phyloP scores from a whole-genome alignment of 2,329 filamentous ascomycete genomes.

The Neopestalotiopsis rosae region DNA sequence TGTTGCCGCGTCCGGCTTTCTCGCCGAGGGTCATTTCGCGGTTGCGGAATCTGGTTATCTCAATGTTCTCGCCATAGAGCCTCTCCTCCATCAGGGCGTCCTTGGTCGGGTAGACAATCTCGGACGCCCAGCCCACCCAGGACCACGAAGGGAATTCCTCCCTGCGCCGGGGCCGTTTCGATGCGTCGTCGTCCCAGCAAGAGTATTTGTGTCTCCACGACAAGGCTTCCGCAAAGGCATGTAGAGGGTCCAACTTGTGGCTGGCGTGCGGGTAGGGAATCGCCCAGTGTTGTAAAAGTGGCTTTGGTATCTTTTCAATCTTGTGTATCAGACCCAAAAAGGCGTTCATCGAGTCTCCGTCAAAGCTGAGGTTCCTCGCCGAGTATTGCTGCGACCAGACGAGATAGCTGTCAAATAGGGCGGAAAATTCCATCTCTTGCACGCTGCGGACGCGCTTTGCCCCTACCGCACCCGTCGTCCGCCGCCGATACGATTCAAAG shows the following conservation, averaged over 20 bases:
- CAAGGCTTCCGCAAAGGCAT: slow-evolving; percentile 6
- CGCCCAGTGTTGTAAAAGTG: neutral
- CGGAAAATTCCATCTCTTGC: neutral
- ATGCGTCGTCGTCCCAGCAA: neutral
- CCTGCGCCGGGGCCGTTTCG: neutral
- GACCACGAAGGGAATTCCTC: slow-evolving; percentile 17
- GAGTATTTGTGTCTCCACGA: neutral
- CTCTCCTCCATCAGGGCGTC: neutral
- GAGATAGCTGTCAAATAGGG: neutral
- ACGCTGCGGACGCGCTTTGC: neutral
- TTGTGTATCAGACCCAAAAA: neutral
- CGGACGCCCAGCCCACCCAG: slow-evolving; percentile 15
- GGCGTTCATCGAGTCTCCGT: neutral
- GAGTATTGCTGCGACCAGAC: neutral
- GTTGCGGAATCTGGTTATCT: neutral
- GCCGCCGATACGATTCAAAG: neutral
- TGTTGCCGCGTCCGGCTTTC: neutral
- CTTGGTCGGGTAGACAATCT: slow-evolving; percentile 3
- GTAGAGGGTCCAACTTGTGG: neutral
- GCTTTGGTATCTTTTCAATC: neutral
- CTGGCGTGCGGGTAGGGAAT: neutral
- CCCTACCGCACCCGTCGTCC: neutral
- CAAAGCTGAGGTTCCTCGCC: neutral
- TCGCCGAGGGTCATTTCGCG: neutral
- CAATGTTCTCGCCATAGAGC: neutral